These are phyloP conservation scores for Cladosporium sp. DNA, from an alignment of 2,329 filamentous ascomycete genomes.

Conservation along the genomic window DNA sequence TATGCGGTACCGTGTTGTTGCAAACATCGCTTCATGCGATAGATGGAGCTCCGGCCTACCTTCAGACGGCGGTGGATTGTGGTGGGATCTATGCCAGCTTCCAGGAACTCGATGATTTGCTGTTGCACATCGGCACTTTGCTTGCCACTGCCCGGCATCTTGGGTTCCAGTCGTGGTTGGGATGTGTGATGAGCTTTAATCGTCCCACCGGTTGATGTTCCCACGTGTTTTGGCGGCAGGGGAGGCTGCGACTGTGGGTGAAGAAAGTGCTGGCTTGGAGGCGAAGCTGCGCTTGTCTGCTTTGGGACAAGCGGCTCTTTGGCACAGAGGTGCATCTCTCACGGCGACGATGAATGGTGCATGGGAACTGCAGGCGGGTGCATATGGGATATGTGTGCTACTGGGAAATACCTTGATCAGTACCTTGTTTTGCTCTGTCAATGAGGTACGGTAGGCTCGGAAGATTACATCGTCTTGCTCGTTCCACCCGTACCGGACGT, in stretches of 20 bases:
- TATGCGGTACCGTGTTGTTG: conserved; percentile 31
- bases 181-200: background rate
- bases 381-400: too few relatives aligned
- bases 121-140: conserved; percentile 26
- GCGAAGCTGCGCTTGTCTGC: too few relatives aligned
- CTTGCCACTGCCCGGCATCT: conserved; percentile 29
- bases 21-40: conserved; percentile 32
- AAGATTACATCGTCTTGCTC: too few relatives aligned
- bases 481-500: too few relatives aligned
- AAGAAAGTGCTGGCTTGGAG: conserved; percentile 2
- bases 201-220: conserved; percentile 9
- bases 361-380: too few relatives aligned
- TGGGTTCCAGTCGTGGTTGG: background rate
- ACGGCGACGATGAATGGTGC: too few relatives aligned
- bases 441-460: too few relatives aligned
- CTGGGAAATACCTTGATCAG: too few relatives aligned
- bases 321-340: too few relatives aligned
- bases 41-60: conserved; percentile 29
- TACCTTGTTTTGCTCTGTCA: too few relatives aligned
- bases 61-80: conserved; percentile 31
- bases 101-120: conserved; percentile 30
- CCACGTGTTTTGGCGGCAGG: conserved; percentile 4
- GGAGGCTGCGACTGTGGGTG: background rate
- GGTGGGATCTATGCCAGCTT: conserved; percentile 31
- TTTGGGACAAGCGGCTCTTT: too few relatives aligned